Base-by-base conservation (phyloP, 495 filamentous ascomycete genomes). In the Letharia columbiana region DNA sequence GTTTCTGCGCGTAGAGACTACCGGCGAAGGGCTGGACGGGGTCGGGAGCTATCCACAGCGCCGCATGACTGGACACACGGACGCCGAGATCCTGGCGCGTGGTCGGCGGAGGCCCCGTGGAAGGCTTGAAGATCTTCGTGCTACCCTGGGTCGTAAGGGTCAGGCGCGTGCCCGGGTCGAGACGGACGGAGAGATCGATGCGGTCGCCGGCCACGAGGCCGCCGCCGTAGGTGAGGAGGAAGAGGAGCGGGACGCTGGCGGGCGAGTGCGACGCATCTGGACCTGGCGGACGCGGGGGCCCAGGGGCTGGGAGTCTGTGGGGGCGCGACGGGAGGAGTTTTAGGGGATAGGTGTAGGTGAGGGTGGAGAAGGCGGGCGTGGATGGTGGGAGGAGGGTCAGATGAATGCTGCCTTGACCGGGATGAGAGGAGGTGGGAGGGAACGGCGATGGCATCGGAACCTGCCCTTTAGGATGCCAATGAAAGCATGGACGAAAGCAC, bases 181-280 rank as follows among this genome's bases (percentile, higher is more conserved):
- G 78, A 5, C 82, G 81, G 60, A 97, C 77, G 31, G 75, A 76
- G 61, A 98, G 86, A 67, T 87, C 78, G 70, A 97, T 88, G 66
- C 83, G 77, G 75, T 98, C 94, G 41, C 91, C 89, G 8, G 87
- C 88, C 20, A 98, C 88, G 18, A 98, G 85, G 4, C 94, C 94
- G 56, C 94, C 94, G 65, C 94, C 94, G 72, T 98, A 98, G 56
- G 91, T 95, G 56, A 98, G 86, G 66, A 96, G 82, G 75, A 96
- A 97, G 50, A 93, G 76, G 84, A 89, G 75, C 75, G 72, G 65
- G 70, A 75, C 60, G 57, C 71, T 72, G 49, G 23, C 23, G 23
- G 23, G 23, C 23, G 23, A 1, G 23, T 28, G 23, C 23, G 23
- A 28, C 23, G 23, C 23, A 28, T 28, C 23, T 28, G 23, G 23